These are phyloP conservation scores for Talaromyces sp. DNA, from an alignment of 2,329 filamentous ascomycete species.

Conservation along the genomic window DNA sequence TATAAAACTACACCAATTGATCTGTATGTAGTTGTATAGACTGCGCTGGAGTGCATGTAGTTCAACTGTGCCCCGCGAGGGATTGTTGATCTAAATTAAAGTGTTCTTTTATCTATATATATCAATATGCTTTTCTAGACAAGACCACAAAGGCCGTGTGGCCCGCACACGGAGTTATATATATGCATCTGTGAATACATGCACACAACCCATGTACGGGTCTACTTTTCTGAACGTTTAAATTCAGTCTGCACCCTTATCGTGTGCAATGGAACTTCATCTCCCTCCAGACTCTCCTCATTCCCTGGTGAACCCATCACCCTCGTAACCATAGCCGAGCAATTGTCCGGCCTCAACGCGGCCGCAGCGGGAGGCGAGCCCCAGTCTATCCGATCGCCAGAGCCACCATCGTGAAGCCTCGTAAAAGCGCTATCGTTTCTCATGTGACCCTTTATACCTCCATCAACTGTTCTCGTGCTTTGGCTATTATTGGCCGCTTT, in stretches of 20 bases:
- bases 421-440: constrained; percentile 15
- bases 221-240: constrained; percentile 9
- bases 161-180: background rate
- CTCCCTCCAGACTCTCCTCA: constrained; percentile 10
- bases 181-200: background rate
- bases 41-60: background rate
- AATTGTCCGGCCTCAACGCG: constrained; percentile 17
- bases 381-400: background rate
- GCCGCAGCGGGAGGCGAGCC: constrained; percentile 4
- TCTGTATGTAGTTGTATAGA: background rate
- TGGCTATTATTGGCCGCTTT: constrained; percentile 5
- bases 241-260: constrained; percentile 19
- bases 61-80: background rate
- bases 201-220: too few relatives aligned
- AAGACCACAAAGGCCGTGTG: background rate
- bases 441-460: background rate
- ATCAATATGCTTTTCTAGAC: background rate
- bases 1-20: background rate
- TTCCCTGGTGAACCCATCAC: constrained; percentile 10
- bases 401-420: constrained; percentile 14
- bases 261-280: constrained; percentile 18
- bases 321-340: constrained; percentile 15
- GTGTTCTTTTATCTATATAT: background rate
- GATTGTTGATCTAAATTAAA: background rate
- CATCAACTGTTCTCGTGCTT: background rate